Evolutionary conservation across 1,284 basidiomycete species (phyloP).

Genomic region (Tylopilus orsonianus): DNA sequence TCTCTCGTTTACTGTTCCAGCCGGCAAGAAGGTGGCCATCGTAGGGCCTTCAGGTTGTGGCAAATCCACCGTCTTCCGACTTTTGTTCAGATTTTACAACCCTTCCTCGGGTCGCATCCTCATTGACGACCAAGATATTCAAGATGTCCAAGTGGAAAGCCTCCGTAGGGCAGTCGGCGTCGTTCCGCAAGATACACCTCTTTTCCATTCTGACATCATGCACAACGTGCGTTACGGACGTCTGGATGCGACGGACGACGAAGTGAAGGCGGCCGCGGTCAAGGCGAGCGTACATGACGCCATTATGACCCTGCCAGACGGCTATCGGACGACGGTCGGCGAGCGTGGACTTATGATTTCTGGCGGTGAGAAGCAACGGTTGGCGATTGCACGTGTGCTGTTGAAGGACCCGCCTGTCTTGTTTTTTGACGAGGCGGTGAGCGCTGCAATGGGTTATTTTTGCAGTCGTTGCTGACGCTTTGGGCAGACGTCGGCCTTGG

Average conservation of each 20-base stretch:
- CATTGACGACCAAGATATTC: slow-evolving; percentile 87
- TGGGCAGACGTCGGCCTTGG: slow-evolving; percentile 85
- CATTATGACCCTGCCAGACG: slow-evolving; percentile 79
- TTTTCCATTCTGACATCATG: slow-evolving; percentile 94
- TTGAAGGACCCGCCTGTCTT: slow-evolving; percentile 93
- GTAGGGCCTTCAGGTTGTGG: slow-evolving; percentile 97
- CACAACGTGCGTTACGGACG: slow-evolving; percentile 95
- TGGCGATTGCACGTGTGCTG: slow-evolving; percentile 91
- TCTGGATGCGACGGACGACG: slow-evolving; percentile 85
- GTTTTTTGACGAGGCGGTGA: slow-evolving; percentile 96
- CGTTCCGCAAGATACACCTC: slow-evolving; percentile 96
- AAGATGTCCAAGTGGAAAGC: slow-evolving; percentile 69
- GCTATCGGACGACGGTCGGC: slow-evolving; percentile 90
- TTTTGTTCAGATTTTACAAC: slow-evolving; percentile 94
- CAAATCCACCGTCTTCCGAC: slow-evolving; percentile 95
- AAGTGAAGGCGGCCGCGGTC: slow-evolving; percentile 80
- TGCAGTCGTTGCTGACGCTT: neutral
- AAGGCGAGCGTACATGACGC: slow-evolving; percentile 89
- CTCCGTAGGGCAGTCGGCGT: slow-evolving; percentile 84
- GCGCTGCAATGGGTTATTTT: slow-evolving; percentile 29
- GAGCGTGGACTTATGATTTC: slow-evolving; percentile 98
- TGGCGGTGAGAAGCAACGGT: slow-evolving; percentile 95
- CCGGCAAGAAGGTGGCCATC: slow-evolving; percentile 93
- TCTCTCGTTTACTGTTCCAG: slow-evolving; percentile 90
- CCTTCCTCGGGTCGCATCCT: slow-evolving; percentile 79